These are phyloP conservation scores for Lagenaria siceraria DNA, from an alignment of 306 rosid genomes.

Conservation along the genomic window DNA sequence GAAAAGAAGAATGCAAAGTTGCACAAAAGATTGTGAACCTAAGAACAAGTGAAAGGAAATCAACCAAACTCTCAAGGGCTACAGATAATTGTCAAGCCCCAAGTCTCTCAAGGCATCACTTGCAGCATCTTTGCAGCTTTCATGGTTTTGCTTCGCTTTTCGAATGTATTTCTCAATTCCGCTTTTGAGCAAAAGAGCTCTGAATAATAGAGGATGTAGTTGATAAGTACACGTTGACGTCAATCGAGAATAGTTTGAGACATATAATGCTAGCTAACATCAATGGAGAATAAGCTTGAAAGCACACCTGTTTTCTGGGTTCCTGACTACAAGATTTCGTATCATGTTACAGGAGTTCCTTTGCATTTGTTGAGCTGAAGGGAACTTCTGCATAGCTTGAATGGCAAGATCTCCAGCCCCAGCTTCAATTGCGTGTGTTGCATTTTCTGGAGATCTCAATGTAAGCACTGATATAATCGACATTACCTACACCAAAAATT, in stretches of 20 bases:
- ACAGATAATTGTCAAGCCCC: conserved; percentile 60
- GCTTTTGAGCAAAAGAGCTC: conserved; percentile 52
- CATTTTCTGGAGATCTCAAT: conserved; percentile 78
- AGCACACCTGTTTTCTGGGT: conserved; percentile 67
- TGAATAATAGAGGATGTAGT: conserved; percentile 21
- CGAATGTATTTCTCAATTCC: conserved; percentile 70
- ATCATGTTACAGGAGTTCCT: conserved; percentile 80
- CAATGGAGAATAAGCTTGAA: neutral
- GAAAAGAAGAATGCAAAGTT: neutral
- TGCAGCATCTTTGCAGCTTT: conserved; percentile 72
- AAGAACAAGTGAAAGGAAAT: neutral
- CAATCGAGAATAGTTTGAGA: neutral
- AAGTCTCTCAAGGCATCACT: conserved; percentile 84
- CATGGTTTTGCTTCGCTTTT: conserved; percentile 68
- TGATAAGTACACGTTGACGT: neutral
- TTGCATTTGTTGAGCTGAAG: conserved; percentile 77
- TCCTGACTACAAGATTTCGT: conserved; percentile 74
- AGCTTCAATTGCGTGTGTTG: conserved; percentile 83
- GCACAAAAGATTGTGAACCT: neutral
- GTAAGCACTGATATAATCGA: conserved; percentile 55
- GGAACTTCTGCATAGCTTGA: conserved; percentile 77
- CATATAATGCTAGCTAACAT: neutral
- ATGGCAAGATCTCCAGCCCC: conserved; percentile 89
- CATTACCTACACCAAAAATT: conserved; percentile 44
- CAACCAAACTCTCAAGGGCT: neutral